These are phyloP conservation scores for Beauveria medogensis DNA, from an alignment of 2,329 filamentous ascomycete species.

Conservation along the genomic window DNA sequence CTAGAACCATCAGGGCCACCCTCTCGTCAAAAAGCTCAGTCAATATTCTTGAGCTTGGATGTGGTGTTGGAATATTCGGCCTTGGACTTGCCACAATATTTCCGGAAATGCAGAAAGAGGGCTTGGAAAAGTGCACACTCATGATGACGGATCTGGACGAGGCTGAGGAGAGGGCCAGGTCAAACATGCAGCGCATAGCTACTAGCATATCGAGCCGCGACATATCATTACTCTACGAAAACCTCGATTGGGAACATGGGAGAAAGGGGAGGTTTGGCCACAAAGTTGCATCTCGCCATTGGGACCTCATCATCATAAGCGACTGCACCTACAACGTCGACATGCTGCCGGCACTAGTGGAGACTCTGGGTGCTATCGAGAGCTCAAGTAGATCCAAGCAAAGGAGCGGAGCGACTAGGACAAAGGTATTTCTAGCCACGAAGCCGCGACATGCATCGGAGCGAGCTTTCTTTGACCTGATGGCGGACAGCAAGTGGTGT, in stretches of 20 bases:
- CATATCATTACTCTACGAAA: conserved; percentile 36
- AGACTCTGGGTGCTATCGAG: conserved; percentile 44
- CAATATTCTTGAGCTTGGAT: conserved; percentile 46
- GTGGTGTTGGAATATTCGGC: conserved; percentile 48
- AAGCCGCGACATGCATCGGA: conserved; percentile 50
- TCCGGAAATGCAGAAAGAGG: conserved; percentile 15
- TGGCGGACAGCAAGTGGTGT: conserved; percentile 38
- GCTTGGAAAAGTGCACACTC: conserved; percentile 24
- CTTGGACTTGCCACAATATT: conserved; percentile 37
- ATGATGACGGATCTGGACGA: conserved; percentile 49
- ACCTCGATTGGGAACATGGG: conserved; percentile 50
- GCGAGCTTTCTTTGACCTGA: conserved; percentile 37
- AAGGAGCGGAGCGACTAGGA: conserved; percentile 13
- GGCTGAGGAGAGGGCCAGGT: conserved; percentile 38
- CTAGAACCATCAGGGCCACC: conserved; percentile 24
- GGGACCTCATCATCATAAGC: conserved; percentile 48
- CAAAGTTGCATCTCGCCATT: conserved; percentile 29
- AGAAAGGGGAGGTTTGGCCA: conserved; percentile 35
- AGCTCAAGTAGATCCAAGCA: conserved; percentile 22
- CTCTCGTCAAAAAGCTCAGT: conserved; percentile 22
- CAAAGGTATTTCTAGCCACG: conserved; percentile 45
- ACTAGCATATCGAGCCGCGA: conserved; percentile 19
- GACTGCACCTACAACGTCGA: conserved; percentile 57
- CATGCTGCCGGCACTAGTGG: conserved; percentile 44
- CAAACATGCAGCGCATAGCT: conserved; percentile 35